Base-by-base conservation (phyloP, 345 rosid species). In the Cochlearia excelsa region DNA sequence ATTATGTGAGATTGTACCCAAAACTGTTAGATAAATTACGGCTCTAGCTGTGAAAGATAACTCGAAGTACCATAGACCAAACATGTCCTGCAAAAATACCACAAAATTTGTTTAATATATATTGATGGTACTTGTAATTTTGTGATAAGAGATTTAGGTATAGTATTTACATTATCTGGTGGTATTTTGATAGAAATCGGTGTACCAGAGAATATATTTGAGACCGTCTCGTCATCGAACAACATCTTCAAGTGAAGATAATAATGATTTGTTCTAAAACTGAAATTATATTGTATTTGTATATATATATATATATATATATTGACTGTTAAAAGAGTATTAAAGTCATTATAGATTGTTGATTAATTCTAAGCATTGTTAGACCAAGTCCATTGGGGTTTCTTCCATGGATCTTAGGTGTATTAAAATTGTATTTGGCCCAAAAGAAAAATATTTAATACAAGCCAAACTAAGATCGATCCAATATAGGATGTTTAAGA, bases 11-110 rank as follows among this genome's bases (percentile, higher is more conserved):
- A 38, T 9, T 39, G 47, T 52, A 71, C 75, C 75, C 62, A 71
- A 52, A 52, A 71, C 42, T 65, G 46, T 59, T 0, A 71, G 31
- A 3, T 65, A 65, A 52, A 65, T 11, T 40, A 59, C 35, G 56
- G 33, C 2, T 59, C 47, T 53, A 48, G 57, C 46, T 10, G 51
- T 39, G 41, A 71, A 39, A 2, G 75, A 41, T 6, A 71, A 40
- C 51, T 59, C 70, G 5, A 8, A 39, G 65, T 59, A 58, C 75
- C 70, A 71, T 45, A 28, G 39, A 40, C n/a, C 3, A 11, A 59
- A 11, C 7, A 31, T 51, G 59, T 46, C 66, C 70, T 71, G 57
- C 51, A 33, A 52, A 45, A 51, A 7, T 39, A 16, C 23, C 23
- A 23, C 30, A 0, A 28, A 27, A 44, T 5, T 27, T 34, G 42